Conservation (phyloP, 768 basidiomycete genomes). For the Crassisporium funariophilum region DNA sequence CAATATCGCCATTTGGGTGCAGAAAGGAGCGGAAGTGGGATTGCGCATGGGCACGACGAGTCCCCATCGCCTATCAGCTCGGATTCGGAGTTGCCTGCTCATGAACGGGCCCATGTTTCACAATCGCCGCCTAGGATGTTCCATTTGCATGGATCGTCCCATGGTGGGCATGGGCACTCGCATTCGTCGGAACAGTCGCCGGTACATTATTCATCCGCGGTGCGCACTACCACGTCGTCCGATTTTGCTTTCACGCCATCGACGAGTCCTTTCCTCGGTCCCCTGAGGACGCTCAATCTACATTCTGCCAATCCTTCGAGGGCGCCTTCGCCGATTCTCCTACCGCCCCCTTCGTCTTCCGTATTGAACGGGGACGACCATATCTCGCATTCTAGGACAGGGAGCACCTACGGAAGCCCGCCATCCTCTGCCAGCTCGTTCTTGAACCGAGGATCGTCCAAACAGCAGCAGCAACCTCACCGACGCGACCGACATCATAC, state of each 20-base stretch:
- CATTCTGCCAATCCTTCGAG: slow-evolving; percentile 71
- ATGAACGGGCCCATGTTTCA: slow-evolving; percentile 26
- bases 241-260: slow-evolving; percentile 62
- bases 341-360: slow-evolving; percentile 50
- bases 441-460: slow-evolving; percentile 17
- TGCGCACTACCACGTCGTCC: slow-evolving; percentile 27
- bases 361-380: slow-evolving; percentile 20
- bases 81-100: slow-evolving; percentile 53
- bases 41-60: slow-evolving; percentile 46
- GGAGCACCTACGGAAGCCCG: slow-evolving; percentile 33
- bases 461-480: slow-evolving; percentile 15
- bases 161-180: slow-evolving; percentile 18
- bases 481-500: slow-evolving; percentile 21
- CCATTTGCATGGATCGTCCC: slow-evolving; percentile 26
- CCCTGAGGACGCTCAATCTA: slow-evolving; percentile 73
- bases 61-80: slow-evolving; percentile 73
- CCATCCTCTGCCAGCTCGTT: slow-evolving; percentile 21
- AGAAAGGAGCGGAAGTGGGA: slow-evolving; percentile 15
- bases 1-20: slow-evolving; percentile 33
- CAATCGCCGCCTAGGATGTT: slow-evolving; percentile 37
- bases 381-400: slow-evolving; percentile 22
- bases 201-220: slow-evolving; percentile 32
- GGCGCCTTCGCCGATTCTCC: slow-evolving; percentile 69
- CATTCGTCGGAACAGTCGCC: slow-evolving; percentile 31
- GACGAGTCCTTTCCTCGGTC: slow-evolving; percentile 80